These are phyloP conservation scores for Vitis hybrid DNA, from an alignment of 177 flowering plant genomes.

Conservation along the genomic window DNA sequence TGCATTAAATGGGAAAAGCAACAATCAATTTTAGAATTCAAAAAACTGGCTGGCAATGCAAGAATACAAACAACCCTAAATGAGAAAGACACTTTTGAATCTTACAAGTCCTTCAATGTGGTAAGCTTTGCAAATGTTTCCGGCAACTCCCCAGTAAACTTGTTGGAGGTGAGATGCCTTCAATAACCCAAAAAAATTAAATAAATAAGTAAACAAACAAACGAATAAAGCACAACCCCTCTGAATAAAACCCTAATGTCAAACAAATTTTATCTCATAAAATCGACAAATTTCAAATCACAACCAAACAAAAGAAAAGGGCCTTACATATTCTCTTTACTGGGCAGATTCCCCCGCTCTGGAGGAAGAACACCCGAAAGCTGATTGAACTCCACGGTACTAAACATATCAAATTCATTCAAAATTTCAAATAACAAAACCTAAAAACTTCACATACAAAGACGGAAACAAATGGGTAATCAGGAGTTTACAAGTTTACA, in stretches of 20 bases:
- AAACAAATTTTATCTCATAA: no score
- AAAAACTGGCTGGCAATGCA: no score
- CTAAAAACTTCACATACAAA: no score
- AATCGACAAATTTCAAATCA: no score
- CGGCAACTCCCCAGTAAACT: slow-evolving; percentile 53
- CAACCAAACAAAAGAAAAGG: background rate
- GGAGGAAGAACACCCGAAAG: slow-evolving; percentile 63
- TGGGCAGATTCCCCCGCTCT: slow-evolving; percentile 51
- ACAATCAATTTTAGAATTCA: no score
- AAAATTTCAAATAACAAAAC: background rate
- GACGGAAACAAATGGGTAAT: background rate
- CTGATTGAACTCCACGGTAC: slow-evolving; percentile 50
- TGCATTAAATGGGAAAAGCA: no score
- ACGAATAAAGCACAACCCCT: no score
- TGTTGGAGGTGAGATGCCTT: slow-evolving; percentile 49
- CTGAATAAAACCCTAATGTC: no score
- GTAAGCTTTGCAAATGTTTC: slow-evolving; percentile 28
- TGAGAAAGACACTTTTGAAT: background rate
- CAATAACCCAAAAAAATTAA: background rate
- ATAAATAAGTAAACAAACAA: background rate
- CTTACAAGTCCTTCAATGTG: slow-evolving; percentile 34
- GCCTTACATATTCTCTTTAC: slow-evolving; percentile 43
- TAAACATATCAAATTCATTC: slow-evolving; percentile 10
- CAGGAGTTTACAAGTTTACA: slow-evolving; percentile 31
- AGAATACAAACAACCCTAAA: no score